A percentile compares a stretch with the other conserved stretches of the same genome.
Conservation (phyloP, 169 alveolate genomes). For the Pseudocohnilembus persalinus region DNA sequence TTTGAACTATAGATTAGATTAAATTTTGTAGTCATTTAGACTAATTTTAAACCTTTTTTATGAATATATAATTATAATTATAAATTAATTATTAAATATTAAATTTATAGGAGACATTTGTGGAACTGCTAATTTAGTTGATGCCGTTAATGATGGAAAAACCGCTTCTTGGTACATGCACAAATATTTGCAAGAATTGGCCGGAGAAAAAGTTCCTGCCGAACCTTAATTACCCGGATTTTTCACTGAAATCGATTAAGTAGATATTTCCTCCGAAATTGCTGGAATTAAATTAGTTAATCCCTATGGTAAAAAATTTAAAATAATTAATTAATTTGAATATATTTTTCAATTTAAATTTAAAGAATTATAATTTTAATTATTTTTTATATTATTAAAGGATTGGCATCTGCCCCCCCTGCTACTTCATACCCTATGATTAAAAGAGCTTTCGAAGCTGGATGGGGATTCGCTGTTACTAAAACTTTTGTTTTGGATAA, state of each 20-base stretch:
- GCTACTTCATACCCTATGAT: constrained; percentile 63
- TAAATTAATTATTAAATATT: too few species aligned
- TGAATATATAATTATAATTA: too few species aligned
- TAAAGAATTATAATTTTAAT: too few species aligned
- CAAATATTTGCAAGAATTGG: constrained; percentile 35
- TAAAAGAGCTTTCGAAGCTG: constrained; percentile 51
- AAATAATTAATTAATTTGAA: too few species aligned
- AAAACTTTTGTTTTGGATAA: constrained; percentile 51
- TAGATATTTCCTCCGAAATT: constrained; percentile 47
- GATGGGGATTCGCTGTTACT: constrained; percentile 55
- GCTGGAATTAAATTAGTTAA: constrained; percentile 43
- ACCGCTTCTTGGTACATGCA: constrained; percentile 64
- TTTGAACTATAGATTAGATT: too few species aligned
- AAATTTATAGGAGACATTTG: constrained; percentile 46
- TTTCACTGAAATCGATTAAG: constrained; percentile 43
- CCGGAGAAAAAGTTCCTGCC: constrained; percentile 17
- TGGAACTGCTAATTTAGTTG: constrained; percentile 53
- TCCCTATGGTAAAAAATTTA: constrained; percentile 34
- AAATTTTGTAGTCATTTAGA: too few species aligned
- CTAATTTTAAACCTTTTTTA: too few species aligned
- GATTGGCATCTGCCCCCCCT: constrained; percentile 65
- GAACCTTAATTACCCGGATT: constrained; percentile 49
- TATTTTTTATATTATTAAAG: background rate
- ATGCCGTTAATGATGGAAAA: constrained; percentile 67
- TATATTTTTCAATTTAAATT: too few species aligned